Evolutionary conservation across 129 eudicot genomes (phyloP).

Genomic region (Cynara cardunculus): DNA sequence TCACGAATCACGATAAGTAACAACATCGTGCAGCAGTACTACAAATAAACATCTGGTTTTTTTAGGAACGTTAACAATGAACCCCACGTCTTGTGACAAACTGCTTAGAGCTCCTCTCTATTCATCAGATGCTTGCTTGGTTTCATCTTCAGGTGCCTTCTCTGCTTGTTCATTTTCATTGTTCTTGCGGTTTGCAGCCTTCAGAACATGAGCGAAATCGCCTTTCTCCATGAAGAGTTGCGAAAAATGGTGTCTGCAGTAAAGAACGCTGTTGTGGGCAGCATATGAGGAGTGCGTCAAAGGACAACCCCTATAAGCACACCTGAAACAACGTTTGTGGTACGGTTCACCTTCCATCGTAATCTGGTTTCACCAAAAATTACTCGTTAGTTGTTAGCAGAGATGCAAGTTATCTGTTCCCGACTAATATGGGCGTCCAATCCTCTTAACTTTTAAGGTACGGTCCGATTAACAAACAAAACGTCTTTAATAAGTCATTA

Average conservation of each 20-base stretch:
- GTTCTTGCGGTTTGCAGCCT: conserved; percentile 47
- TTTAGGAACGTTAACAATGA: background rate
- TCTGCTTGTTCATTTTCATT: conserved; percentile 14
- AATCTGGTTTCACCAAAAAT: conserved; percentile 32
- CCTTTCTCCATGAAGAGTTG: conserved; percentile 96
- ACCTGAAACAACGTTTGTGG: conserved; percentile 81
- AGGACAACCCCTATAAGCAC: conserved; percentile 87
- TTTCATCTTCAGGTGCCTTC: conserved; percentile 6
- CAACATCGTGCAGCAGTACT: background rate
- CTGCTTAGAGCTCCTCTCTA: background rate
- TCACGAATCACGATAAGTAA: background rate
- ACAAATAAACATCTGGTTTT: background rate
- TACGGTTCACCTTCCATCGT: conserved; percentile 76
- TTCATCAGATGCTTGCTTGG: background rate
- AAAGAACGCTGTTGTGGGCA: conserved; percentile 58
- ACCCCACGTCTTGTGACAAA: background rate
- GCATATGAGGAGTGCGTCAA: conserved; percentile 91
- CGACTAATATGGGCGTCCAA: background rate
- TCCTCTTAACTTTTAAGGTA: background rate
- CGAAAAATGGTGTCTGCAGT: conserved; percentile 78
- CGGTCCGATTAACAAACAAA: background rate
- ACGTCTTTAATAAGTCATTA: background rate
- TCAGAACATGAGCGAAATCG: conserved; percentile 57
- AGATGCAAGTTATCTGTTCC: background rate
- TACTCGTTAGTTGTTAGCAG: background rate